Base-by-base conservation (phyloP, 106 monocot species). In the Ottelia alismoides region DNA sequence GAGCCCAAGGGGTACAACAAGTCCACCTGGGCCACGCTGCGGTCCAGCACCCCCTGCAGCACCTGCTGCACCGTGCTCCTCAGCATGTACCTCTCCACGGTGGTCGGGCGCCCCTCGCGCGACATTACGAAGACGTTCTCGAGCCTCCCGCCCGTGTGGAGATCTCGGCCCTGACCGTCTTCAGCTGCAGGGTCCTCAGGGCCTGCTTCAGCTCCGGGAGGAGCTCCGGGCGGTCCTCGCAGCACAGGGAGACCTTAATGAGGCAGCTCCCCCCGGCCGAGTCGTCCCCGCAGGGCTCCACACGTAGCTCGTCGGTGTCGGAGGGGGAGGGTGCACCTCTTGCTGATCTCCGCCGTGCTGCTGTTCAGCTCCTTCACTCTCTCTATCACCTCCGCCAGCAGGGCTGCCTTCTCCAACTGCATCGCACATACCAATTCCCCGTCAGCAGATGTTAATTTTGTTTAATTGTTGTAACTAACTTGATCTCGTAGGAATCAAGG, bases 351-450 rank as follows among this genome's bases (percentile, higher is more conserved):
- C 22, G 19, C 2, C 5, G 50, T 23, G 11, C 24, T 51, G 22
- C 50, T 18, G 22, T 51, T 51, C 19, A 51, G 50, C 2, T 20
- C 50, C 50, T 20, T 51, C 0, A 51, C 50, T 51, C 24, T 11
- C 22, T 51, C 20, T 18, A 51, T 51, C 22, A 51, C 50, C 1
- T 23, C 24, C 22, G 22, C 3, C 50, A 51, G 50, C 19, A 51
- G 50, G 21, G 50, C 17, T 20, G 50, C 50, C 22, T 51, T 51
- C 22, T 51, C 50, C 50, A 51, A 20, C 50, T 51, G 50, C 50
- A 24, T 35, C 35, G n/a, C n/a, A n/a, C n/a, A n/a, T n/a, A n/a
- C n/a, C n/a, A n/a, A n/a, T n/a, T n/a, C n/a, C n/a, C n/a, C n/a
- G n/a, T n/a, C n/a, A n/a, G n/a, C n/a, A n/a, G n/a, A n/a, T n/a